Evolutionary conservation across 2,329 filamentous ascomycete species (phyloP), one percentile per base, ranked within the genome.

Genomic region (Paraconiothyrium brasiliense): DNA sequence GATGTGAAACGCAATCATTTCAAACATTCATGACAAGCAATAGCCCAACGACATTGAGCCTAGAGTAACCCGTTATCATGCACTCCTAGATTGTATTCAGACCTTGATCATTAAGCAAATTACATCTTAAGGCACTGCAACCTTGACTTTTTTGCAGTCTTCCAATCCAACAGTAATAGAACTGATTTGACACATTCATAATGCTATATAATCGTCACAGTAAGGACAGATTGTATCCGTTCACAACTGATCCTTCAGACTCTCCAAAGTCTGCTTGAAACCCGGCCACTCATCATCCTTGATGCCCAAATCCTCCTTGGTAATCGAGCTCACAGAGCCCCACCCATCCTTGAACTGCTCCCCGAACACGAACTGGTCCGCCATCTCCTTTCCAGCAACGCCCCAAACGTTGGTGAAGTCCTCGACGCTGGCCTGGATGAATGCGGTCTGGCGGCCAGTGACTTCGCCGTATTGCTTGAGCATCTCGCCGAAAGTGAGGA

Each of bases 251-350:
- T 32, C 49, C 51, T 62, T 62, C 0, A 62, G 11, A 6, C 50
- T 39, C 51, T 67, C 66, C 37, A 69, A 22, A 4, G 47, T 54
- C 47, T 54, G 30, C 46, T 48, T 66, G n/a, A 67, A 58, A 2
- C 60, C 58, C 3, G 41, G 46, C 13, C 58, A 58, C 48, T 69
- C 67, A 24, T 58, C 58, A 14, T 63, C 58, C 27, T 57, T 44
- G n/a, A 69, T 68, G 0, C 60, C 68, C 59, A 70, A 41, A 16
- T 70, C 65, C 39, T 69, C 59, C 58, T 56, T 63, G 13, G 52
- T 50, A 11, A 69, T 47, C 22, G 50, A 47, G 8, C 49, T 32
- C n/a, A 35, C n/a, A 20, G 39, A 32, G 20, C 34, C 58, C 35
- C 46, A 54, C 59, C 65, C 69, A 35, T 61, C 54, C 13, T 37